These are phyloP conservation scores for Crucihimalaya himalaica DNA, from an alignment of 345 rosid species.

Conservation along the genomic window DNA sequence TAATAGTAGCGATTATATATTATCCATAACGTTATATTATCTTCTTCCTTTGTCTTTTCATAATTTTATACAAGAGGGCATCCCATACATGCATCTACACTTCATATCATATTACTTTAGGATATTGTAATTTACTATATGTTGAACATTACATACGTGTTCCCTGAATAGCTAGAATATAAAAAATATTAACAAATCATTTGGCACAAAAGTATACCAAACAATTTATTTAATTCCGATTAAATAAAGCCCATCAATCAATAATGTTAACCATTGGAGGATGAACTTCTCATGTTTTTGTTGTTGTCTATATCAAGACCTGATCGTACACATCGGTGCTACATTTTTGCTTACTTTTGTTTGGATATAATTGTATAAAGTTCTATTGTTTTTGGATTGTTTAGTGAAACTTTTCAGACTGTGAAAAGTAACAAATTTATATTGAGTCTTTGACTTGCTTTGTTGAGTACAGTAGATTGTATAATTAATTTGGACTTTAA, in stretches of 20 bases:
- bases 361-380: neutral
- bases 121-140: conserved; percentile 27
- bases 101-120: conserved; percentile 17
- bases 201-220: conserved; percentile 33
- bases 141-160: conserved; percentile 6
- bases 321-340: neutral
- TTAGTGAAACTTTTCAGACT: too few species aligned
- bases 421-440: neutral
- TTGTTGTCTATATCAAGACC: conserved; percentile 1
- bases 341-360: neutral
- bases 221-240: conserved; percentile 5
- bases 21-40: conserved; percentile 25
- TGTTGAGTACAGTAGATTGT: neutral
- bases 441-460: neutral
- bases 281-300: conserved; percentile 20
- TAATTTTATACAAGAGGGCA: conserved; percentile 9
- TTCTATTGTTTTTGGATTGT: neutral
- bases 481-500: neutral
- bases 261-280: conserved; percentile 14
- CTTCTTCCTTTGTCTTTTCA: conserved; percentile 17
- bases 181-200: conserved; percentile 6
- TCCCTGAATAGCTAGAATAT: neutral
- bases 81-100: conserved; percentile 37
- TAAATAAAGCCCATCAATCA: conserved; percentile 27
- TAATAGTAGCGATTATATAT: conserved; percentile 11